Percentiles rank a stretch among this genome's conserved stretches.
Conservation (phyloP, 73 alveolate species). For the Stentor roeselii region DNA sequence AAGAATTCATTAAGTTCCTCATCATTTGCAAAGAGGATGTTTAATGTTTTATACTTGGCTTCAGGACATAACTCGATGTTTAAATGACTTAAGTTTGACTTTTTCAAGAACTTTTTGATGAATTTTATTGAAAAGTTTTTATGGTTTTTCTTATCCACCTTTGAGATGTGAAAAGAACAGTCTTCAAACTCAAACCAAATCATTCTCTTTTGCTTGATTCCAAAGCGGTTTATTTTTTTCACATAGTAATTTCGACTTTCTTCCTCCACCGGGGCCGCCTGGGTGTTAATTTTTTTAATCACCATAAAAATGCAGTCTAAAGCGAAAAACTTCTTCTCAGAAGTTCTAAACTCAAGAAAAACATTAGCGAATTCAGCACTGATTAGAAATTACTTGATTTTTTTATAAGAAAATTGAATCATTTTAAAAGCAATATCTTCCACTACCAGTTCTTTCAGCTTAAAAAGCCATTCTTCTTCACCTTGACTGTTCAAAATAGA, state of each 20-base stretch:
- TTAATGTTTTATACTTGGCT: not conserved
- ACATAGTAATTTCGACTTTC: not conserved
- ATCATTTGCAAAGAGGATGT: not conserved
- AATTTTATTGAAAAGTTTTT: not conserved
- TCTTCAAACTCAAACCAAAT: not conserved
- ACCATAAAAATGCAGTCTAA: not conserved
- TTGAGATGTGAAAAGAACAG: constrained; percentile 2
- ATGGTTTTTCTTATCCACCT: not conserved
- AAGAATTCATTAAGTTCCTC: not conserved
- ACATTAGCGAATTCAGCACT: not conserved
- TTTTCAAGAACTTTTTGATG: not conserved
- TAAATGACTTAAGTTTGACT: not conserved
- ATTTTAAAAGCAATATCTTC: too few relatives aligned
- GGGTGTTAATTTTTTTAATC: not conserved
- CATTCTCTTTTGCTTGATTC: constrained; percentile 9
- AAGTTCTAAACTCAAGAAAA: not conserved
- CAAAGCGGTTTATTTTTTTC: constrained; percentile 16
- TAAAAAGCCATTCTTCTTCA: not conserved
- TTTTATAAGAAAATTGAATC: too few relatives aligned
- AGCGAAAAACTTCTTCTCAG: not conserved
- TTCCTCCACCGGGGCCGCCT: not conserved
- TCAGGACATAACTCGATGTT: not conserved
- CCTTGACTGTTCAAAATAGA: not conserved
- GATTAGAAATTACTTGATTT: not conserved
- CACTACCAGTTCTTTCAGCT: not conserved